Conservation (phyloP, 495 filamentous ascomycete genomes). For the Podospora appendiculata region DNA sequence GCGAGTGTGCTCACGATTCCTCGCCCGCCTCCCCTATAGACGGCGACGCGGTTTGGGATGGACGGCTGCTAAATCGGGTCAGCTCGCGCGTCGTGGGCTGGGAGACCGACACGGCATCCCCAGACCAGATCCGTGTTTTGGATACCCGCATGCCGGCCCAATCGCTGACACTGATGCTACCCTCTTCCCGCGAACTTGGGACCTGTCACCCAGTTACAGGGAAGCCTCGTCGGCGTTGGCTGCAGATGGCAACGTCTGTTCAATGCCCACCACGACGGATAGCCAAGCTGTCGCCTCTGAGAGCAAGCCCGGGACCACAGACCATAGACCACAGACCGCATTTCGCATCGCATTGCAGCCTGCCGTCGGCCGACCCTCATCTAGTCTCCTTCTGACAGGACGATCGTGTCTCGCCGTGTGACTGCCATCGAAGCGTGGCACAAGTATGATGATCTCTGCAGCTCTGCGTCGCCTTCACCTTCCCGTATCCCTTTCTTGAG, state of each 20-base stretch:
- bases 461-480: conserved; percentile 7
- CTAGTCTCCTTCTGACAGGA: conserved; percentile 6
- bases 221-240: background rate
- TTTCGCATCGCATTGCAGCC: conserved; percentile 2
- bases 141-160: conserved; percentile 17
- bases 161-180: conserved; percentile 6
- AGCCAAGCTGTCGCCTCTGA: conserved; percentile 1
- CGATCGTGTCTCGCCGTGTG: conserved; percentile 8
- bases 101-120: conserved; percentile 14
- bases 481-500: background rate
- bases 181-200: conserved; percentile 8
- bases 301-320: background rate
- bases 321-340: conserved; percentile 1
- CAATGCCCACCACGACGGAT: conserved; percentile 1
- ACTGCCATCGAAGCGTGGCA: background rate
- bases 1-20: background rate
- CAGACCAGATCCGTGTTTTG: conserved; percentile 27
- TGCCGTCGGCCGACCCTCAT: conserved; percentile 2
- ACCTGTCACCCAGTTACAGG: background rate
- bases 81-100: conserved; percentile 5
- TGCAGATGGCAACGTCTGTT: background rate
- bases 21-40: background rate
- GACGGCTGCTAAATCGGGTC: conserved; percentile 24
- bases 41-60: conserved; percentile 13
- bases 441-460: conserved; percentile 15